A percentile compares a stretch with the other conserved stretches of the same genome.
Evolutionary conservation across 306 rosid species (phyloP).

Genomic region (Vigna radiata): DNA sequence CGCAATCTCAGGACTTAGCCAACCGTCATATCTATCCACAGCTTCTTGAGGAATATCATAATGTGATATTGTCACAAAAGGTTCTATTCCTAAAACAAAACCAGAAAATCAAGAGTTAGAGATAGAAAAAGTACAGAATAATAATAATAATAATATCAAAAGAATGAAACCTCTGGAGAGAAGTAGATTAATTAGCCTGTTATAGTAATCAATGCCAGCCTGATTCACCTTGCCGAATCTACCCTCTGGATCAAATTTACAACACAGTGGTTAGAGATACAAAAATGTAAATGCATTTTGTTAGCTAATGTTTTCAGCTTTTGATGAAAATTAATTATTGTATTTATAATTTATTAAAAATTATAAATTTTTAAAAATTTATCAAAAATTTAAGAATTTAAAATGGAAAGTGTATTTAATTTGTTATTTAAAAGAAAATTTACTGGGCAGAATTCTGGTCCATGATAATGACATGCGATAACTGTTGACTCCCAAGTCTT

Average conservation of each 20-base stretch:
- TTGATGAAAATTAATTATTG: no score
- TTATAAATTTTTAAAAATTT: no score
- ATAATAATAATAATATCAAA: background rate
- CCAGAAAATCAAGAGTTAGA: background rate
- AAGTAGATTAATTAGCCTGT: constrained; percentile 55
- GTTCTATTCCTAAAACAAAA: constrained; percentile 44
- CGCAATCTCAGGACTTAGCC: constrained; percentile 55
- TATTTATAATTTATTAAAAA: no score
- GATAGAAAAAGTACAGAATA: background rate
- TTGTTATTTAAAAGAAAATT: constrained; percentile 16
- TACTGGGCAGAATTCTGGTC: constrained; percentile 80
- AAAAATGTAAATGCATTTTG: background rate
- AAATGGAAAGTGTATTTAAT: no score
- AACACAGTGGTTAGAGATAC: constrained; percentile 1
- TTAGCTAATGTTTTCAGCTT: no score
- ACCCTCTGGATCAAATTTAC: constrained; percentile 57
- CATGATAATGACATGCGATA: constrained; percentile 84
- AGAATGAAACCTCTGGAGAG: constrained; percentile 49
- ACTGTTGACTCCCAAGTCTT: constrained; percentile 59
- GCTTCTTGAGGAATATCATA: constrained; percentile 55
- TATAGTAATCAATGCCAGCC: constrained; percentile 61
- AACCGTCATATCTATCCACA: constrained; percentile 48
- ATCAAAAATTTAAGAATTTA: no score
- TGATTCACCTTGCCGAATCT: constrained; percentile 65
- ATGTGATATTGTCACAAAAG: constrained; percentile 59